Conservation (phyloP, 2,329 filamentous ascomycete species). For the Beauveria asiatica region DNA sequence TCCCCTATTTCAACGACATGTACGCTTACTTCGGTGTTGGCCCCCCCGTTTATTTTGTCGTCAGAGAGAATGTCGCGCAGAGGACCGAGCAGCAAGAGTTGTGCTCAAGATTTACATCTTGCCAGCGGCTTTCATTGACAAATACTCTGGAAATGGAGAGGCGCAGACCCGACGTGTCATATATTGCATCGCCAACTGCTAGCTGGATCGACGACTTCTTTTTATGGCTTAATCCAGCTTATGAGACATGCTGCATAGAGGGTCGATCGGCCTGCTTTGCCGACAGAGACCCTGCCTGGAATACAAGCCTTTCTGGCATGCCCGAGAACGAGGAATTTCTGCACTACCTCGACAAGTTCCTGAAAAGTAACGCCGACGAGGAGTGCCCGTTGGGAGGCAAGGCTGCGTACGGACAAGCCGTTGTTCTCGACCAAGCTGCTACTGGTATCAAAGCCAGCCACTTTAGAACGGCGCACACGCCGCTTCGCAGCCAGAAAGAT, state of each 20-base stretch:
- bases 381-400: constrained; percentile 83
- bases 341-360: constrained; percentile 75
- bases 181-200: constrained; percentile 78
- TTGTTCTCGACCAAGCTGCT: constrained; percentile 64
- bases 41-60: constrained; percentile 94
- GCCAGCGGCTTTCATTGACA: constrained; percentile 71
- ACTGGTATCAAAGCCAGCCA: constrained; percentile 71
- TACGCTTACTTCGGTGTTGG: constrained; percentile 88
- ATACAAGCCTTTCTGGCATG: constrained; percentile 83
- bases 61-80: constrained; percentile 69
- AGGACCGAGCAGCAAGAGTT: constrained; percentile 72
- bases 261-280: constrained; percentile 68
- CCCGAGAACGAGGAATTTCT: constrained; percentile 89
- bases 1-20: constrained; percentile 92
- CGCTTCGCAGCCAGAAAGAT: constrained; percentile 78
- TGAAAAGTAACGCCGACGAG: constrained; percentile 68
- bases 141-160: constrained; percentile 92
- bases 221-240: constrained; percentile 85
- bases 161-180: constrained; percentile 80
- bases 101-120: constrained; percentile 86
- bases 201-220: constrained; percentile 98
- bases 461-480: constrained; percentile 85
- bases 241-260: constrained; percentile 64
- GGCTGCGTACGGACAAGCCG: constrained; percentile 76
- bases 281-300: constrained; percentile 72